Conservation (phyloP, 2,329 filamentous ascomycete species). For the Claviceps cyperi region DNA sequence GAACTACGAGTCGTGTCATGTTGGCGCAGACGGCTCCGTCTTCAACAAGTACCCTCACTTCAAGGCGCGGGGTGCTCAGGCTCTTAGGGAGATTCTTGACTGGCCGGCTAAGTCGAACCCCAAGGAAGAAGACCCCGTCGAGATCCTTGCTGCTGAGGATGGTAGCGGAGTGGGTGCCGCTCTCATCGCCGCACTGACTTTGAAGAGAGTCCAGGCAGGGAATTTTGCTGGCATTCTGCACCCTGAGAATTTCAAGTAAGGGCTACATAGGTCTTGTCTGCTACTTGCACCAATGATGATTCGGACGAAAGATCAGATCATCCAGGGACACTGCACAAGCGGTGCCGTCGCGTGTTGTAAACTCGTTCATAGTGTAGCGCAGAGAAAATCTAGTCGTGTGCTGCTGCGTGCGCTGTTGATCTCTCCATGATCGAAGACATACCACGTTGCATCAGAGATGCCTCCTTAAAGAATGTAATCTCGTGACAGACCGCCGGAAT, state of each 20-base stretch:
- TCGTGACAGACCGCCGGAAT: background rate
- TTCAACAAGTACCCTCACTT: constrained; percentile 99
- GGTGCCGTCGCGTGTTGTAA: background rate
- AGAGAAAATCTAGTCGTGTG: background rate
- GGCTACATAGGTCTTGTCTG: no score
- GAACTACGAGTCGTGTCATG: constrained; percentile 72
- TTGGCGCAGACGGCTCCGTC: constrained; percentile 90
- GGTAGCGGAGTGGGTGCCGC: constrained; percentile 95
- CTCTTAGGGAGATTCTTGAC: constrained; percentile 87
- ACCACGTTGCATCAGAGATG: background rate
- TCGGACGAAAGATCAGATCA: no score
- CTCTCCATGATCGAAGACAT: background rate
- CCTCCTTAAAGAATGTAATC: background rate
- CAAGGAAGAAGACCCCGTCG: constrained; percentile 72
- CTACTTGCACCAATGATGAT: no score
- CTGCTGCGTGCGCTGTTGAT: background rate
- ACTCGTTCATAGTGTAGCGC: background rate
- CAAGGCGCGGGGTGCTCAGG: constrained; percentile 79
- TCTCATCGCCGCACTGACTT: constrained; percentile 65
- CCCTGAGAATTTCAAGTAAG: constrained; percentile 42
- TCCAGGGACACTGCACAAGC: no score
- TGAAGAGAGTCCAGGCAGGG: constrained; percentile 48
- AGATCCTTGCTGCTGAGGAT: constrained; percentile 83
- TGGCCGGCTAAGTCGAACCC: constrained; percentile 58
- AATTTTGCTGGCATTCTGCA: constrained; percentile 51